Evolutionary conservation across 352 stramenopile genomes (phyloP).

Genomic region (Phytophthora brassicae): DNA sequence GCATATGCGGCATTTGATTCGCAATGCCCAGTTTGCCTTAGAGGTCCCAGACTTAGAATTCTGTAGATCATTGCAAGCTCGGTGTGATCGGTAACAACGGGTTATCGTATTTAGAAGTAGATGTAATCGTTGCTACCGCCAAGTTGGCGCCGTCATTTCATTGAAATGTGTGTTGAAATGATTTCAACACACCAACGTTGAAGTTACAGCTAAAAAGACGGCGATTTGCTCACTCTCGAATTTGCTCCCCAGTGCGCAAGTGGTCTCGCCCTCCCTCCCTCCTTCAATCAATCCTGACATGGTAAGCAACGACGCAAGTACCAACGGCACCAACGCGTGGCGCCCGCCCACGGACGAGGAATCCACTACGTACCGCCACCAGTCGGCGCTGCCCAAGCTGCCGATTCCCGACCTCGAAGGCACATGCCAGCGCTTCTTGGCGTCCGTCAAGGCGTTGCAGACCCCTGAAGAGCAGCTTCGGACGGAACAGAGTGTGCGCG

Average conservation of each 20-base stretch:
- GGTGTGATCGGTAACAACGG: too few relatives aligned
- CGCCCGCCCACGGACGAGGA: conserved; percentile 34
- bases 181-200: conserved; percentile 7
- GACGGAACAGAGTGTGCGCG: conserved; percentile 49
- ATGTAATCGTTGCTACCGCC: neutral
- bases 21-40: neutral
- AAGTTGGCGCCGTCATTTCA: neutral
- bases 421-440: conserved; percentile 76
- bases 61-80: too few relatives aligned
- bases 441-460: conserved; percentile 75
- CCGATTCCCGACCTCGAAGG: conserved; percentile 84
- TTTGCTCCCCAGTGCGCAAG: conserved; percentile 1
- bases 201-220: conserved; percentile 3
- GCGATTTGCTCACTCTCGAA: conserved; percentile 10
- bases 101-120: neutral
- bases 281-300: neutral
- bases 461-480: conserved; percentile 59
- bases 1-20: neutral
- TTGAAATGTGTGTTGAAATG: too few relatives aligned
- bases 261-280: neutral
- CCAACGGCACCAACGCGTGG: conserved; percentile 16
- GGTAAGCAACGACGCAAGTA: conserved; percentile 14
- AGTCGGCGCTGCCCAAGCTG: conserved; percentile 77
- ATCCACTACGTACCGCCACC: conserved; percentile 73
- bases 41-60: too few relatives aligned